These are phyloP conservation scores for Pseudozyma tsukubaensis DNA, from an alignment of 1,284 basidiomycete genomes.

Conservation along the genomic window DNA sequence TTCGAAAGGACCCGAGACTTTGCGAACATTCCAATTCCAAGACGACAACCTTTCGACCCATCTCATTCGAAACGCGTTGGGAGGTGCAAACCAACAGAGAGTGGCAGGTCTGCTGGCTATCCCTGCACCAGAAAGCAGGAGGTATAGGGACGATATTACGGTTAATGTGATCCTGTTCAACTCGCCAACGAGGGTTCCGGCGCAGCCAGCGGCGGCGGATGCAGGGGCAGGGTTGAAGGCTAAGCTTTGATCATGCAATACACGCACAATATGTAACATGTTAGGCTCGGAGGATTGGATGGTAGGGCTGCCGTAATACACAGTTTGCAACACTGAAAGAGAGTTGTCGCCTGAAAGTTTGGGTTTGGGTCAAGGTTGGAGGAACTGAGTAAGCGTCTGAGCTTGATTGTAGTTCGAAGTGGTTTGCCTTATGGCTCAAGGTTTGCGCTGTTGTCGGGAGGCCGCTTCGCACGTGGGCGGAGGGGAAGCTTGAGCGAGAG, in stretches of 20 bases:
- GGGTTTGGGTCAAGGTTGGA: no score
- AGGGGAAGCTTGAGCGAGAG: no score
- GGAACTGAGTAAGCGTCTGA: no score
- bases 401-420: no score
- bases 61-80: conserved; percentile 92
- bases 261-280: neutral
- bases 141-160: conserved; percentile 64
- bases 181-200: conserved; percentile 29
- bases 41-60: conserved; percentile 90
- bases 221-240: conserved; percentile 21
- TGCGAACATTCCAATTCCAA: conserved; percentile 61
- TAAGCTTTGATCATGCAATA: conserved; percentile 19
- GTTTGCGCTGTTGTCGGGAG: no score
- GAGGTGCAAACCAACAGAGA: conserved; percentile 79
- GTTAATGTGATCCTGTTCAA: conserved; percentile 61
- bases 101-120: conserved; percentile 84
- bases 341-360: no score
- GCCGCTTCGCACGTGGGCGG: no score
- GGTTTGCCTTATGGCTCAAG: no score
- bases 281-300: no score
- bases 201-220: conserved; percentile 13
- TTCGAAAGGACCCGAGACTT: conserved; percentile 50
- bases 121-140: conserved; percentile 78
- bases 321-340: conserved; percentile 2
- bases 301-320: neutral